A percentile compares a stretch with the other conserved stretches of the same genome.
Conservation (phyloP, 768 basidiomycete genomes). For the Suillus luteus region DNA sequence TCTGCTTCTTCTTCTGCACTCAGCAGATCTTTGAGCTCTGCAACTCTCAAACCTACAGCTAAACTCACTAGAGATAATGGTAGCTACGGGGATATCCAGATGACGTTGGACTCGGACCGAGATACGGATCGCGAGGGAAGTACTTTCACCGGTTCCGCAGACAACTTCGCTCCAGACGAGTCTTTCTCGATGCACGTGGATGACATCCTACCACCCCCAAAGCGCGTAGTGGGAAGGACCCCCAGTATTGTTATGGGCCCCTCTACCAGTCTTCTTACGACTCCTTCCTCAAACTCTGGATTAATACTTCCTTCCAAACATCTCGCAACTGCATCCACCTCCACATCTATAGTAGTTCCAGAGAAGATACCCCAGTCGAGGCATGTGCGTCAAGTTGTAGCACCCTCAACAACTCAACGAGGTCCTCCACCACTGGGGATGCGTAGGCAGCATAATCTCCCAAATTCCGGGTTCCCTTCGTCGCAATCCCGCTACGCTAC, state of each 20-base stretch:
- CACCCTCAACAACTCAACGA: conserved; percentile 1
- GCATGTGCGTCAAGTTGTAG: not conserved
- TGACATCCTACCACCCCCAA: not conserved
- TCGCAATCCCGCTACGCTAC: conserved; percentile 25
- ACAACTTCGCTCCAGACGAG: not conserved
- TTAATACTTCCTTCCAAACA: not conserved
- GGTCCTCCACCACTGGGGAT: conserved; percentile 31
- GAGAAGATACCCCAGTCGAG: not conserved
- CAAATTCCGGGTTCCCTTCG: not conserved
- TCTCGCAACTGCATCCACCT: not conserved
- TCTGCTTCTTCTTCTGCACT: not conserved
- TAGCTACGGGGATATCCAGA: not conserved
- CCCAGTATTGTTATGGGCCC: not conserved
- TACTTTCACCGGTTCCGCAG: not conserved
- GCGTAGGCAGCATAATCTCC: conserved; percentile 22
- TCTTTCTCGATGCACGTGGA: conserved; percentile 6
- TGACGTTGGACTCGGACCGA: not conserved
- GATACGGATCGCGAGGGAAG: not conserved
- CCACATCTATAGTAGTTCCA: not conserved
- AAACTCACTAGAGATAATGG: not conserved
- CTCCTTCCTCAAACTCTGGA: not conserved
- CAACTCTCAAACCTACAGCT: not conserved
- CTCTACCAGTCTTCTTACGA: not conserved
- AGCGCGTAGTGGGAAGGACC: not conserved
- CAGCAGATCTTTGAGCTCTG: conserved; percentile 1